These are phyloP conservation scores for Solanum habrochaites DNA, from an alignment of 257 asterid species.

Conservation along the genomic window DNA sequence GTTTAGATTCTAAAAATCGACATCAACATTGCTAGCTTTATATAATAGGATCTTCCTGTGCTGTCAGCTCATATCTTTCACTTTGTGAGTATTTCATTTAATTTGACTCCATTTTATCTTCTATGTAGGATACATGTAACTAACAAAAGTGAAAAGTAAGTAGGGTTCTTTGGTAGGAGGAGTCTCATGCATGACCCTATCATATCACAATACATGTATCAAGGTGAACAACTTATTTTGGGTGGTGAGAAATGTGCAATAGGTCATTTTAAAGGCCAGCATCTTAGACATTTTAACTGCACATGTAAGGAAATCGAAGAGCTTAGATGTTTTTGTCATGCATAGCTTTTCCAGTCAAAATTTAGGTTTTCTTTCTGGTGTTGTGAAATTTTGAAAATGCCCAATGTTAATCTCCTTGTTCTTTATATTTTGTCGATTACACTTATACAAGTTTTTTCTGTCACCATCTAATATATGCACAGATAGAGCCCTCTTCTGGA, in stretches of 20 bases:
- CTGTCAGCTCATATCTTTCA: neutral
- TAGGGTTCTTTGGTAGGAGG: neutral
- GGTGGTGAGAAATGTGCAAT: neutral
- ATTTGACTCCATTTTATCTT: neutral
- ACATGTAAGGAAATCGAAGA: neutral
- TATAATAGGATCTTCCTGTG: neutral
- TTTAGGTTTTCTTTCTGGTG: neutral
- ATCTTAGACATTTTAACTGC: neutral
- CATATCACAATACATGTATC: neutral
- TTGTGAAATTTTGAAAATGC: neutral
- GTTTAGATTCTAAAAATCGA: neutral
- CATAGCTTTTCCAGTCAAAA: neutral
- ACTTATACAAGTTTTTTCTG: neutral
- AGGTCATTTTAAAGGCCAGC: neutral
- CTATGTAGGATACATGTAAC: neutral
- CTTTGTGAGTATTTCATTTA: neutral
- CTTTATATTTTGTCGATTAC: neutral
- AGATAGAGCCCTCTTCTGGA: constrained; percentile 73
- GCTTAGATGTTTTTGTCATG: neutral
- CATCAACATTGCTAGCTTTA: neutral
- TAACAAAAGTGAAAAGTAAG: neutral
- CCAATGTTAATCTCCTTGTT: neutral
- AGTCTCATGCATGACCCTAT: neutral
- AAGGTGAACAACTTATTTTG: neutral
- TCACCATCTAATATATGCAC: constrained; percentile 5